phyloP scores from a whole-genome alignment of 805 yeast species.

The Saccharomycopsis selenospora region DNA sequence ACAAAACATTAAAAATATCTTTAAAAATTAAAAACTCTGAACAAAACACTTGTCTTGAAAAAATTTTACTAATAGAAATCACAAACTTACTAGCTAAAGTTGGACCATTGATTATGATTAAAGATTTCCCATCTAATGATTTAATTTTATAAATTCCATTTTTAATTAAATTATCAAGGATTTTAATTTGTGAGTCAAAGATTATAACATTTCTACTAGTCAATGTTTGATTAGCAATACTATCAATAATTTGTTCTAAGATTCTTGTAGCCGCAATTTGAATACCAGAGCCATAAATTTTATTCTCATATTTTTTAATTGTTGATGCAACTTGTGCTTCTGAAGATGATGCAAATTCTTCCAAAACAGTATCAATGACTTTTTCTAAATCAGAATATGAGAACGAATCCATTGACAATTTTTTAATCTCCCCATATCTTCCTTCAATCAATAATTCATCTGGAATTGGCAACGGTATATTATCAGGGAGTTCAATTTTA shows the following conservation, averaged over 20 bases:
- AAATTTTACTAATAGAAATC: slow-evolving; percentile 3
- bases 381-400: slow-evolving; percentile 3
- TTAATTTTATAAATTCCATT: neutral
- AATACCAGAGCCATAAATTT: neutral
- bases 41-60: slow-evolving; percentile 7
- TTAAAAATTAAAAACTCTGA: slow-evolving; percentile 8
- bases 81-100: neutral
- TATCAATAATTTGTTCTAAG: slow-evolving; percentile 8
- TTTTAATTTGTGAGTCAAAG: slow-evolving; percentile 5
- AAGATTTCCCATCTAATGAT: neutral
- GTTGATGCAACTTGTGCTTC: neutral
- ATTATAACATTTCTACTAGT: slow-evolving; percentile 5
- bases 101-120: slow-evolving; percentile 2
- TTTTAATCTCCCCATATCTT: neutral
- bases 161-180: slow-evolving; percentile 3
- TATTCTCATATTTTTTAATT: neutral
- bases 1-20: slow-evolving; percentile 1
- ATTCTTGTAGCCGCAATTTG: slow-evolving; percentile 3
- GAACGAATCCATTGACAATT: neutral
- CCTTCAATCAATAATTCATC: slow-evolving; percentile 16
- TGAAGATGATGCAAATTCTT: neutral
- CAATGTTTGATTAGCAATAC: slow-evolving; percentile 7
- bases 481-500: slow-evolving; percentile 27
- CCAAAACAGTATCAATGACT: neutral
- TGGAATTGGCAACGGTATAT: slow-evolving; percentile 31